A percentile compares a stretch with the other conserved stretches of the same genome.
Conservation (phyloP, 2,329 filamentous ascomycete species). For the Microdochium nivale region DNA sequence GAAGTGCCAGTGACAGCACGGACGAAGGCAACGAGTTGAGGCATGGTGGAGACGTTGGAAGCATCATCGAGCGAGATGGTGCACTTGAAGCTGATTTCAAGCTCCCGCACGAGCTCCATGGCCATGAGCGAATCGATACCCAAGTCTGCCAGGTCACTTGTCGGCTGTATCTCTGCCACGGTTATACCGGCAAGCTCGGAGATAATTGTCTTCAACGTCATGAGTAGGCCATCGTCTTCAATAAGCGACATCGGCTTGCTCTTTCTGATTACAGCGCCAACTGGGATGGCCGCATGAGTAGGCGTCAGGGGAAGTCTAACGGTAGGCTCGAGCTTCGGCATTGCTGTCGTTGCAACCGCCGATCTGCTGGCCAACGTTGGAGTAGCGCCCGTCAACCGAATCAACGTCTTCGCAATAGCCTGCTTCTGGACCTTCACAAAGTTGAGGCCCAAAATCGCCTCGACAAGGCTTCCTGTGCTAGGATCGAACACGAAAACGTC, state of each 20-base stretch:
- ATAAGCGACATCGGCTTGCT: no score
- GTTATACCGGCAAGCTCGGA: slow-evolving; percentile 25
- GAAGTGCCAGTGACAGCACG: no score
- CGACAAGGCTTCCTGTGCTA: slow-evolving; percentile 15
- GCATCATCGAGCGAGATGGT: no score
- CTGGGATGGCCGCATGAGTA: no score
- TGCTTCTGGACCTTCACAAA: slow-evolving; percentile 18
- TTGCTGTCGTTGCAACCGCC: neutral
- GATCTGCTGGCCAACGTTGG: neutral
- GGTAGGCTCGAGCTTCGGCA: neutral
- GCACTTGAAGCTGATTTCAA: no score
- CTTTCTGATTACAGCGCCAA: no score
- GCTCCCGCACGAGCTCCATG: no score
- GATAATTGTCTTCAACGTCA: slow-evolving; percentile 9
- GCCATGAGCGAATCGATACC: no score
- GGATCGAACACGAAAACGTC: slow-evolving; percentile 27
- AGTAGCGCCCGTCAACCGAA: slow-evolving; percentile 9
- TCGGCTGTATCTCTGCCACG: slow-evolving; percentile 23
- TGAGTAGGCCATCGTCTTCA: slow-evolving; percentile 1
- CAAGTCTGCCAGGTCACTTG: slow-evolving; percentile 28
- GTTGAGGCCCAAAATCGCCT: slow-evolving; percentile 23
- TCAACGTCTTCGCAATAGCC: slow-evolving; percentile 19
- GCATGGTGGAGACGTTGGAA: no score
- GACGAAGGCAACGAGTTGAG: no score
- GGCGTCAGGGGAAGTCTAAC: no score